A percentile compares a stretch with the other conserved stretches of the same genome.
phyloP scores from a whole-genome alignment of 106 monocot species.

The Allium sativum region DNA sequence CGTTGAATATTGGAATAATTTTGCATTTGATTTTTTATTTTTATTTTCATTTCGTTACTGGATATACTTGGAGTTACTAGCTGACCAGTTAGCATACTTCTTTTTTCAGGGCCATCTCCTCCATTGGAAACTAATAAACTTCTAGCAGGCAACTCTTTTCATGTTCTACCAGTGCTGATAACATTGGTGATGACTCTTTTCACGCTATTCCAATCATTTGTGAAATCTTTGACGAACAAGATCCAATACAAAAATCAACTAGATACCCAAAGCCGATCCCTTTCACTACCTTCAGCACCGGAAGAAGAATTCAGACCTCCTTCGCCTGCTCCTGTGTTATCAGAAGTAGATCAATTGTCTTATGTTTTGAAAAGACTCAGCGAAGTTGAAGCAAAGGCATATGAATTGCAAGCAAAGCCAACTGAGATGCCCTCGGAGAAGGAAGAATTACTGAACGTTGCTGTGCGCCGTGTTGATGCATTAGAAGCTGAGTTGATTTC shows the following conservation, averaged over 20 bases:
- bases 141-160: background rate
- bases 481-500: constrained; percentile 47
- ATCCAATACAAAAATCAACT: constrained; percentile 5
- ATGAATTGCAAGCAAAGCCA: constrained; percentile 28
- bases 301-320: constrained; percentile 18
- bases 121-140: no score
- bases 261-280: constrained; percentile 5
- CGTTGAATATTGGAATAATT: no score
- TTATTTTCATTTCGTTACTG: no score
- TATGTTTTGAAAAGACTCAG: constrained; percentile 18
- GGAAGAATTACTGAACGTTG: constrained; percentile 40
- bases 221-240: constrained; percentile 9
- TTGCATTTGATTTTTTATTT: no score
- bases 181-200: constrained; percentile 12
- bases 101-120: no score
- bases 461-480: constrained; percentile 39
- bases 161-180: constrained; percentile 7
- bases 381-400: constrained; percentile 33
- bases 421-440: constrained; percentile 38
- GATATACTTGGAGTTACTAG: no score
- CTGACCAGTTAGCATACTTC: no score
- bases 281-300: constrained; percentile 3
- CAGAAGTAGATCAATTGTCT: constrained; percentile 5
- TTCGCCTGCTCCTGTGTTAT: constrained; percentile 16
- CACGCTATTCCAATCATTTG: constrained; percentile 5